Conservation (phyloP, 23 red algal genomes). For the Gracilaria domingensis region DNA sequence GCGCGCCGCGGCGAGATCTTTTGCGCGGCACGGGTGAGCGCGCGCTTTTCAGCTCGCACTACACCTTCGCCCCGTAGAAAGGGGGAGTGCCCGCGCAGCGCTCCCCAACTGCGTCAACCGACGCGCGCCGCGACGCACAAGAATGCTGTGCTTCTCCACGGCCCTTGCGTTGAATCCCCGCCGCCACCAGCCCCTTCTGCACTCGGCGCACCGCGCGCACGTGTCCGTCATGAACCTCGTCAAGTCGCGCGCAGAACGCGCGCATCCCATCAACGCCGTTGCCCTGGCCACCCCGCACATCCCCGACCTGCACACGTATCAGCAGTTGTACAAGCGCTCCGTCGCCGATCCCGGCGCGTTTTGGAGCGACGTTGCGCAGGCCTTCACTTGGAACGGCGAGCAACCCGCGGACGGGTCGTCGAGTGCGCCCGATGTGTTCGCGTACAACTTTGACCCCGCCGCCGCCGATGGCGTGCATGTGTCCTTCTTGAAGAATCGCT, state of each 20-base stretch:
- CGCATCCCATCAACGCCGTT: not conserved
- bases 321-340: slow-evolving; percentile 51
- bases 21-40: too few species aligned
- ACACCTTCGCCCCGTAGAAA: too few species aligned
- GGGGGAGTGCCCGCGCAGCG: too few species aligned
- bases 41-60: too few species aligned
- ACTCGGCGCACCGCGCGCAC: too few species aligned
- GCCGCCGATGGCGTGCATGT: slow-evolving; percentile 22
- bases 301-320: slow-evolving; percentile 64
- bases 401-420: too few species aligned
- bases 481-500: slow-evolving; percentile 27
- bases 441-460: slow-evolving; percentile 55
- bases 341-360: slow-evolving; percentile 71
- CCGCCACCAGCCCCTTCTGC: too few species aligned
- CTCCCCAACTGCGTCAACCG: too few species aligned
- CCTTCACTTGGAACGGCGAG: slow-evolving; percentile 46
- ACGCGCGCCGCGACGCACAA: too few species aligned
- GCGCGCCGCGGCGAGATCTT: too few species aligned
- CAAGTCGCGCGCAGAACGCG: slow-evolving; percentile 5
- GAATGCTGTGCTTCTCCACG: too few species aligned
- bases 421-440: slow-evolving; percentile 9
- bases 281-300: slow-evolving; percentile 41
- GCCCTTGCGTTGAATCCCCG: too few species aligned
- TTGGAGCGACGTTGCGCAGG: slow-evolving; percentile 74
- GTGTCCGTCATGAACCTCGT: not conserved